phyloP scores from a whole-genome alignment of 2,329 filamentous ascomycete genomes.

The Penicillium sp. region DNA sequence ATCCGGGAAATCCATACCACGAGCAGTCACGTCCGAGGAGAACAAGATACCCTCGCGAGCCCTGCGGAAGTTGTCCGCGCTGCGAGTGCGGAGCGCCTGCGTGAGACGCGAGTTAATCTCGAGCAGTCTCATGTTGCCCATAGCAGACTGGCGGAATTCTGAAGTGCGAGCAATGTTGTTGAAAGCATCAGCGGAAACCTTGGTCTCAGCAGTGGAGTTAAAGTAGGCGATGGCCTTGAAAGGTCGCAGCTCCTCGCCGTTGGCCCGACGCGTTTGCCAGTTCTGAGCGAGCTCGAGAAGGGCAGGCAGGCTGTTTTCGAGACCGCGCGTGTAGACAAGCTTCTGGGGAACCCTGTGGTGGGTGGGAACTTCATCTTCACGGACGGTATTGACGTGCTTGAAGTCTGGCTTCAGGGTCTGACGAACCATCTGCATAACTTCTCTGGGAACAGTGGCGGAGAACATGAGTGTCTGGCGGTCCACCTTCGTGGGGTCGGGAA shows the following conservation, averaged over 20 bases:
- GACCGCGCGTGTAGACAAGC: constrained; percentile 63
- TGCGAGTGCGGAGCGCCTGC: constrained; percentile 66
- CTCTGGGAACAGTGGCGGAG: constrained; percentile 84
- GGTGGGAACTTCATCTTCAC: constrained; percentile 75
- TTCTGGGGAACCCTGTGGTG: constrained; percentile 82
- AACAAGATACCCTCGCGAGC: constrained; percentile 65
- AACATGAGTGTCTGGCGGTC: constrained; percentile 90
- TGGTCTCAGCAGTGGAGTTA: constrained; percentile 71
- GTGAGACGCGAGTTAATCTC: constrained; percentile 77
- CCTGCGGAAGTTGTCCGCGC: constrained; percentile 69
- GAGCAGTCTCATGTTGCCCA: constrained; percentile 41
- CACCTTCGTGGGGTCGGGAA: constrained; percentile 63
- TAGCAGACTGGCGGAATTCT: constrained; percentile 27
- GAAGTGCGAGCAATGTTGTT: constrained; percentile 45
- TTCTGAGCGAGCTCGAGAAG: constrained; percentile 72
- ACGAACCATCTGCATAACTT: constrained; percentile 77
- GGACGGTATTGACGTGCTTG: constrained; percentile 86
- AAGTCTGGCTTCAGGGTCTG: constrained; percentile 77
- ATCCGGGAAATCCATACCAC: constrained; percentile 79
- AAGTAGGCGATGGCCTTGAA: constrained; percentile 98
- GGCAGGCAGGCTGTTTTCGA: constrained; percentile 73
- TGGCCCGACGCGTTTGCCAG: constrained; percentile 49
- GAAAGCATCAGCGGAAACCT: constrained; percentile 62
- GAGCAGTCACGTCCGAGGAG: constrained; percentile 75
- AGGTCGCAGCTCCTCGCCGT: constrained; percentile 49